Evolutionary conservation across 129 eudicot genomes (phyloP).

Genomic region (Logfia minima): DNA sequence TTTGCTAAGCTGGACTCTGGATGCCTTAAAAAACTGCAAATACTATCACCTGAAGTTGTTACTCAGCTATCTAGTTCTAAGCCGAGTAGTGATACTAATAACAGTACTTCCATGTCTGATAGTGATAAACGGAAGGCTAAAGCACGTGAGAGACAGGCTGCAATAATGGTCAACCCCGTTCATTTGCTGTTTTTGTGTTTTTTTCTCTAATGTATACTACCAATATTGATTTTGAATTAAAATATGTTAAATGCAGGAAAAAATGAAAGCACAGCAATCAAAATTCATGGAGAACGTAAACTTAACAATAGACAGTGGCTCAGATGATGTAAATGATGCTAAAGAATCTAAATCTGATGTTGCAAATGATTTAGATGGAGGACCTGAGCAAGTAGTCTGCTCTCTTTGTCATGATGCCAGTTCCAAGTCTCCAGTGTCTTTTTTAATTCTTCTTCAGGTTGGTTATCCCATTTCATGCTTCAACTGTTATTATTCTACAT

Average conservation of each 20-base stretch:
- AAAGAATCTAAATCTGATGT: slow-evolving; percentile 47
- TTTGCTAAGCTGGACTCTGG: slow-evolving; percentile 79
- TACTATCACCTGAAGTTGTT: slow-evolving; percentile 74
- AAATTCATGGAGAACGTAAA: slow-evolving; percentile 69
- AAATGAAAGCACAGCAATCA: slow-evolving; percentile 93
- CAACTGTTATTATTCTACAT: background rate
- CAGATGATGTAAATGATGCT: slow-evolving; percentile 44
- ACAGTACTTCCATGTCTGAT: slow-evolving; percentile 45
- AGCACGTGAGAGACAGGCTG: slow-evolving; percentile 99
- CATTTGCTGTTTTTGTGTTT: background rate
- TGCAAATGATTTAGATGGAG: slow-evolving; percentile 45
- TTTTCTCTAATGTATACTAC: background rate
- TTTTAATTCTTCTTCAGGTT: slow-evolving; percentile 89
- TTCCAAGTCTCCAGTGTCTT: slow-evolving; percentile 74
- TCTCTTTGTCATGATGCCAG: slow-evolving; percentile 90
- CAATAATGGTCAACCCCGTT: slow-evolving; percentile 61
- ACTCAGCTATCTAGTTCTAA: slow-evolving; percentile 43
- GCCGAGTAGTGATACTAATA: slow-evolving; percentile 34
- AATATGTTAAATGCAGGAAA: slow-evolving; percentile 57
- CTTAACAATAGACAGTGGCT: slow-evolving; percentile 43
- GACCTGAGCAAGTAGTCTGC: slow-evolving; percentile 58
- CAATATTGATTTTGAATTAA: background rate
- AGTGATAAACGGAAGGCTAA: slow-evolving; percentile 81
- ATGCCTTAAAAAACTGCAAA: slow-evolving; percentile 55
- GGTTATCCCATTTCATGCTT: slow-evolving; percentile 18